Percentiles rank a stretch among this genome's conserved stretches.
phyloP scores from a whole-genome alignment of 495 filamentous ascomycete genomes.

The Tuber brumale region DNA sequence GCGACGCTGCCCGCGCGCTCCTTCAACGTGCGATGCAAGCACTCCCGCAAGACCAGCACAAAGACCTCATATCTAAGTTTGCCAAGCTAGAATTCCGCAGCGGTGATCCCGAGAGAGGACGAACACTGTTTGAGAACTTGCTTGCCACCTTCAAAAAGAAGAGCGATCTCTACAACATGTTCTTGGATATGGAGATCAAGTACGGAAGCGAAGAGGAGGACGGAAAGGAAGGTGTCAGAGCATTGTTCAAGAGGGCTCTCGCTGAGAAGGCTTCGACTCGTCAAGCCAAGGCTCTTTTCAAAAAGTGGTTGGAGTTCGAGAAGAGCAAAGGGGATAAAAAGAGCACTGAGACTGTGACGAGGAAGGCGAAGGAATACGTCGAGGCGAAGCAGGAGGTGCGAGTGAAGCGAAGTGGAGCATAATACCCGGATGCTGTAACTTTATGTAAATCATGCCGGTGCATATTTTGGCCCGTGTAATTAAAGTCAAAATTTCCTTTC shows the following conservation, averaged over 20 bases:
- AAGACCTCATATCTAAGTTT: constrained; percentile 72
- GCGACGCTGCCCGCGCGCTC: constrained; percentile 67
- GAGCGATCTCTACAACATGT: constrained; percentile 85
- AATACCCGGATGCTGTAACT: background rate
- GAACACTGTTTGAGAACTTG: constrained; percentile 88
- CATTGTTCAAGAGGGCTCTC: constrained; percentile 44
- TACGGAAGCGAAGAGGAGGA: constrained; percentile 32
- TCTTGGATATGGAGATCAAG: constrained; percentile 74
- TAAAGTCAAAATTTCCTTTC: background rate
- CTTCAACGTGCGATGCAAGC: constrained; percentile 83
- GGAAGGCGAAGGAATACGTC: constrained; percentile 64
- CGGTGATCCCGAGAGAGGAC: constrained; percentile 82
- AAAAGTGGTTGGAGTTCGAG: constrained; percentile 76
- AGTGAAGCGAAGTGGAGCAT: constrained; percentile 30
- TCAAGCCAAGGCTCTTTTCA: constrained; percentile 68
- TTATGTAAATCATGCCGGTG: background rate
- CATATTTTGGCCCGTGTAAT: background rate
- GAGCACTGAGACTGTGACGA: constrained; percentile 64
- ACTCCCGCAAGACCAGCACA: constrained; percentile 62
- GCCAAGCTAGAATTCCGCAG: constrained; percentile 83
- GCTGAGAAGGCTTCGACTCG: constrained; percentile 24
- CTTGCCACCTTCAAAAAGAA: constrained; percentile 78
- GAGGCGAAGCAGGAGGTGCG: constrained; percentile 52
- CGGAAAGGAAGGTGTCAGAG: constrained; percentile 40
- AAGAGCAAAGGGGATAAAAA: constrained; percentile 64